Conservation (phyloP, 108 stramenopile genomes). For the Skeletonema tropicum region DNA sequence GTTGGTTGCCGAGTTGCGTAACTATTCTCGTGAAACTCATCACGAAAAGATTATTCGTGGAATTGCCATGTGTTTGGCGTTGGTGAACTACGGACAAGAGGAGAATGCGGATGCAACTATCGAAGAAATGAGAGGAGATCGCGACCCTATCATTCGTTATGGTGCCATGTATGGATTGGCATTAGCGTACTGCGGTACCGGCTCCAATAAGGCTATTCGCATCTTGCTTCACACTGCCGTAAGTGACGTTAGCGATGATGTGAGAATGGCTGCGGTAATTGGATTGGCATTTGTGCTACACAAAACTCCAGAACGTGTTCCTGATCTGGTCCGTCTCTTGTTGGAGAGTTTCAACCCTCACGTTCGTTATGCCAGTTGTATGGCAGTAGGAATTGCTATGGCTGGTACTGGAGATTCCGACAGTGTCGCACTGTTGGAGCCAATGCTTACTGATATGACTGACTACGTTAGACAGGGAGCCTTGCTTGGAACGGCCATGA, state of each 20-base stretch:
- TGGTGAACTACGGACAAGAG: conserved; percentile 96
- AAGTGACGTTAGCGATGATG: conserved; percentile 98
- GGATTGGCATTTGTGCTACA: conserved; percentile 97
- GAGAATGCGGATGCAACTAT: conserved; percentile 95
- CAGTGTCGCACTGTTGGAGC: conserved; percentile 95
- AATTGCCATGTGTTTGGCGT: conserved; percentile 93
- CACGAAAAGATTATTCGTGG: conserved; percentile 99
- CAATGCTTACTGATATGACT: conserved; percentile 98
- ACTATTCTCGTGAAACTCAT: conserved; percentile 95
- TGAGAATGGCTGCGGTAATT: conserved; percentile 97
- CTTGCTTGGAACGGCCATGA: conserved; percentile 95
- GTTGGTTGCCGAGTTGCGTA: conserved; percentile 89
- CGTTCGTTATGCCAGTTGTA: conserved; percentile 98
- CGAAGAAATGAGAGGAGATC: conserved; percentile 94
- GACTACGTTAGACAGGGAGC: conserved; percentile 99
- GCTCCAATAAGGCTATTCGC: conserved; percentile 95
- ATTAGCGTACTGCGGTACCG: conserved; percentile 97
- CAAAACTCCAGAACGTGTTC: conserved; percentile 95
- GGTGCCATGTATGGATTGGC: conserved; percentile 98
- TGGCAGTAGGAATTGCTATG: conserved; percentile 99
- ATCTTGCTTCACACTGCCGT: conserved; percentile 97
- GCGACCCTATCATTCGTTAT: conserved; percentile 97
- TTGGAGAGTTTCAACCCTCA: conserved; percentile 99
- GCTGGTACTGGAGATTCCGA: conserved; percentile 94
- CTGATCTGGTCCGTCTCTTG: conserved; percentile 90